A percentile compares a stretch with the other conserved stretches of the same genome.
These are phyloP conservation scores for Suhomyces panamericanus DNA, from an alignment of 1,139 yeast species.

Conservation along the genomic window DNA sequence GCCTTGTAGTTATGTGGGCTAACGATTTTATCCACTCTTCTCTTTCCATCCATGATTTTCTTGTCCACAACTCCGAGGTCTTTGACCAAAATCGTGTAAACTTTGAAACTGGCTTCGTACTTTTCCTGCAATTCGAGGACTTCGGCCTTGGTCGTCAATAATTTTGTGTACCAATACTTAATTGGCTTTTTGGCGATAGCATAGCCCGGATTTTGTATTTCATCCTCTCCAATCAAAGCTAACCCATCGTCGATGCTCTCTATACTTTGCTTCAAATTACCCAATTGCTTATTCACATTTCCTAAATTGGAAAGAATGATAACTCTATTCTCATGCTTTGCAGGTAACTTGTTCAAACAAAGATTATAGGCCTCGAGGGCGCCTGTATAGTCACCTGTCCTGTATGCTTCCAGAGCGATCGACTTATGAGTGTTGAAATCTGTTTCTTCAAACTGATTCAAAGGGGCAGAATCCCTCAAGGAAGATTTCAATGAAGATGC, in stretches of 20 bases:
- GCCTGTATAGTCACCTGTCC: constrained; percentile 75
- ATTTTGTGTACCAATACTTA: constrained; percentile 72
- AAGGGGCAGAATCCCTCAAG: constrained; percentile 20
- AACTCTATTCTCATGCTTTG: constrained; percentile 63
- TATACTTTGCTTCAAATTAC: constrained; percentile 67
- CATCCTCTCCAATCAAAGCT: constrained; percentile 49
- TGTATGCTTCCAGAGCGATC: constrained; percentile 63
- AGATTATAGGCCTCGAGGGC: constrained; percentile 64
- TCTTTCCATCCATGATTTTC: constrained; percentile 72
- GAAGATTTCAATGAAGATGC: constrained; percentile 7
- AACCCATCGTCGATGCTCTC: constrained; percentile 58
- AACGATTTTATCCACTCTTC: constrained; percentile 70
- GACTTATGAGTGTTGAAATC: constrained; percentile 58
- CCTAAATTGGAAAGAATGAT: constrained; percentile 78
- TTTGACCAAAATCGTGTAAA: constrained; percentile 62
- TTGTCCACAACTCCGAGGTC: constrained; percentile 64
- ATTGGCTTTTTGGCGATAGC: constrained; percentile 53
- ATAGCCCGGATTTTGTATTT: constrained; percentile 24
- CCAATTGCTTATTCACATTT: constrained; percentile 65
- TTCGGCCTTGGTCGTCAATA: constrained; percentile 74
- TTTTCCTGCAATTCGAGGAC: constrained; percentile 77
- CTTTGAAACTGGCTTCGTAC: constrained; percentile 59
- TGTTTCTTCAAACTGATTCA: constrained; percentile 47
- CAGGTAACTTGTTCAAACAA: constrained; percentile 65
- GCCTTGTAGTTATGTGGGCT: constrained; percentile 40